A percentile compares a stretch with the other conserved stretches of the same genome.
phyloP scores from a whole-genome alignment of 2,329 filamentous ascomycete genomes.

The Colletotrichum horii region DNA sequence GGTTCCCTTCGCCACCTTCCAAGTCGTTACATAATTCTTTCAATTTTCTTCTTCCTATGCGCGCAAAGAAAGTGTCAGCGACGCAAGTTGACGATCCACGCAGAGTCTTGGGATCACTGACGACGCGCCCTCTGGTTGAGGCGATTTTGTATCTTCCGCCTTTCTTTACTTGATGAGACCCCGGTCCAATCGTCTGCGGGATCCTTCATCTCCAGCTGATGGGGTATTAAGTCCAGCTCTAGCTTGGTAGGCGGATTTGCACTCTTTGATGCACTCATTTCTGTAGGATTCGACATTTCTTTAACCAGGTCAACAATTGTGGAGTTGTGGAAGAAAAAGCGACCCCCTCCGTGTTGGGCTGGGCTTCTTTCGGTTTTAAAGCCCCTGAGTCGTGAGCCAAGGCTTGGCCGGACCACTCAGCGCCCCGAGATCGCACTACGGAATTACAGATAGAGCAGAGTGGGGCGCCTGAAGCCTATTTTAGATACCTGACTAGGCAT shows the following conservation, averaged over 20 bases:
- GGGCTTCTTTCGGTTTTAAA: not conserved
- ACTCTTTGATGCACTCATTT: not conserved
- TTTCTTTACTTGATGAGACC: slow-evolving; percentile 1
- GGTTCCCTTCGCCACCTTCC: not conserved
- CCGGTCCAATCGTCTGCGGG: slow-evolving; percentile 2
- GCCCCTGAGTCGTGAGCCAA: not conserved
- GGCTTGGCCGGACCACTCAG: not conserved
- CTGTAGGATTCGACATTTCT: not conserved
- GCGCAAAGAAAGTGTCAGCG: not conserved
- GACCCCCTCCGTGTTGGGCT: not conserved
- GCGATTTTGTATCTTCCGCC: slow-evolving; percentile 13
- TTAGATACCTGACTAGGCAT: not conserved
- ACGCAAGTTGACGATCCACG: not conserved
- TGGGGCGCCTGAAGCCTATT: not conserved
- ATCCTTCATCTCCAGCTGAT: not conserved
- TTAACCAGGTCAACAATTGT: not conserved
- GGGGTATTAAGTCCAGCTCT: not conserved
- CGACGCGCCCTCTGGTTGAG: slow-evolving; percentile 10
- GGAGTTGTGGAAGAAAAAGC: not conserved
- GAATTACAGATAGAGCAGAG: not conserved
- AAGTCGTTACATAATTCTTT: not conserved
- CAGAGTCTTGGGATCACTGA: not conserved
- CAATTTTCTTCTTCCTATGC: not conserved
- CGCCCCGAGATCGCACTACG: not conserved
- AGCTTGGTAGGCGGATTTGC: not conserved